Base-by-base conservation (phyloP, 768 basidiomycete species). In the Lentinus tigrinus region DNA sequence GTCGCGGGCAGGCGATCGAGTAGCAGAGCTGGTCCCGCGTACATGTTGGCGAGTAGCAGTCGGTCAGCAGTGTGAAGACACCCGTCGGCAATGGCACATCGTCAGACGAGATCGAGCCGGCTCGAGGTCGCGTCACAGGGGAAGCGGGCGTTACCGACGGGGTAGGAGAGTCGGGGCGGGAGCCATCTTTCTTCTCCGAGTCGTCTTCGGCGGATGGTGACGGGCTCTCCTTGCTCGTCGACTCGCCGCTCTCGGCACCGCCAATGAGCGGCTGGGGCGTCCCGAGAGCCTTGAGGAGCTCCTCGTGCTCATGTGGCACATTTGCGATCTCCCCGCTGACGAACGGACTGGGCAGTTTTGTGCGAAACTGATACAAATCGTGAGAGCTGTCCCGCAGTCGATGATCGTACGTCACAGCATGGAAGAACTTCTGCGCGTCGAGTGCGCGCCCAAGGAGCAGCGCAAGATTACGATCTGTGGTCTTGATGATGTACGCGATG, bases 391-490 rank as follows among this genome's bases (percentile, higher is more conserved):
- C 97, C 50, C 97, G 79, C 56, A 99, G 71, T 14, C 96, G 88
- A 71, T 99, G 97, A 68, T 98, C 96, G 69, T 98, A 99, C 9
- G 97, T 98, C 64, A 99, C 97, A 68, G 98, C 97, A 69, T 99
- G 97, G 70, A 99, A 98, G 75, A 94, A 98, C 75, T 98, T 98
- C 72, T 98, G 97, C 9, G 95, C 90, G 68, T 98, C 97, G 52
- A 99, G 78, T 3, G 97, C 95, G 40, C 97, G 84, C 5, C 97
- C 97, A n/a, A 98, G 82, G 2, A 99, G 79, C 44, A 98, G 76
- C 11, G 97, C 97, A 26, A 99, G 81, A 73, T 97, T 98, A 14
- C 97, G 83, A 74, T 99, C 97, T 6, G 95, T 93, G 3, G 97
- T 98, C 75, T 95, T 95, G 81, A 98, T 97, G 70, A 99, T 96